Evolutionary conservation across 352 stramenopile species (phyloP), one percentile per base, ranked within the genome.

Genomic region (Globisporangium nodosum): DNA sequence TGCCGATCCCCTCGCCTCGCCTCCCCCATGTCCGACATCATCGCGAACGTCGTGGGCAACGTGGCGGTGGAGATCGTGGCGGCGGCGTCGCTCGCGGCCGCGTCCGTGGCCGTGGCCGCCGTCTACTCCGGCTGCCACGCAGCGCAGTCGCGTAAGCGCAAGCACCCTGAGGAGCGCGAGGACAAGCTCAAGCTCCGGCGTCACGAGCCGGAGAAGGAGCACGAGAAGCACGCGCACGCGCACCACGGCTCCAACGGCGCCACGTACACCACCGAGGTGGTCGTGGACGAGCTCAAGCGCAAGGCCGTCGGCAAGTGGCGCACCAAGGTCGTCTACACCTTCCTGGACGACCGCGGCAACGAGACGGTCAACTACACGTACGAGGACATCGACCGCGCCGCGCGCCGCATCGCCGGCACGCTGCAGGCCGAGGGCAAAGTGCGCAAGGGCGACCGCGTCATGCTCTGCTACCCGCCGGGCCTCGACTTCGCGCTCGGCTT

Each of bases 311-410:
- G 69, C 54, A 76, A 80, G 57, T 82, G 65, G 61, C 67, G 74
- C 52, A 61, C 88, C 68, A 80, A 85, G 59, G 70, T 91, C 57
- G 76, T 89, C 59, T 93, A 91, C 76, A 89, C 81, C 31, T 91
- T 91, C 60, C 54, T 93, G 56, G 81, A 93, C 71, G 83, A 91
- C 61, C 33, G 60, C 24, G 83, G 83, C 11, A 74, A 80, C 20
- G 83, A 93, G 60, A 66, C 40, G 0, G 69, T 85, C 48, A 88
- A 84, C 67, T 76, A 89, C 54, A 84, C 81, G 67, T 81, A 87
- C 54, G 68, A 81, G 20, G 78, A 93, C 24, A 67, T 93, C 27
- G 81, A 93, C 61, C 54, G 48, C 18, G 76, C 73, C 0, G 82
- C 82, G n/a, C 70, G 80, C 6, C 74, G 74, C 49, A 76, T 92